Conservation (phyloP, 106 monocot genomes). For the Hemerocallis citrina region DNA sequence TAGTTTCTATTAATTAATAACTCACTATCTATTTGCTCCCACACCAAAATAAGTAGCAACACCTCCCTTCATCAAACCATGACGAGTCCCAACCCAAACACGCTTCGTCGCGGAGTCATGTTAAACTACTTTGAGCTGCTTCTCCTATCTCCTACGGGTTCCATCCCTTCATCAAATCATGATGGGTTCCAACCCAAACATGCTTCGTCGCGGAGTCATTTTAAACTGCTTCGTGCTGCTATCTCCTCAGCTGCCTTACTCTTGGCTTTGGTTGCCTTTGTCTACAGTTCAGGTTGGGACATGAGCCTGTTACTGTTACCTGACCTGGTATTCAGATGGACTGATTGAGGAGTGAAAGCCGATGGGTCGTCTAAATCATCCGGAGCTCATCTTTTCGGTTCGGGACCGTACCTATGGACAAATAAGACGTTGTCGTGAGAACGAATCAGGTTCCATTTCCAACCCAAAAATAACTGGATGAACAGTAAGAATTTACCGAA, state of each 20-base stretch:
- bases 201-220: background rate
- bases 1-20: no score
- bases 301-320: background rate
- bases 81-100: no score
- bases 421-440: conserved; percentile 40
- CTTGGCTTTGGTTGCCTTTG: conserved; percentile 4
- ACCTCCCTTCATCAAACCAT: background rate
- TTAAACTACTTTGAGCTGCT: background rate
- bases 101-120: background rate
- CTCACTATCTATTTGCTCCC: no score
- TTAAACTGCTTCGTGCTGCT: background rate
- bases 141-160: background rate
- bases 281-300: background rate
- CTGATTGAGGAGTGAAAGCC: conserved; percentile 1
- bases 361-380: conserved; percentile 31
- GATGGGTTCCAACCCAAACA: no score
- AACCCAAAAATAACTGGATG: conserved; percentile 45
- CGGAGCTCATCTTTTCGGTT: background rate
- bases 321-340: background rate
- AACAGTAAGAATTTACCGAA: conserved; percentile 28
- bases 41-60: no score
- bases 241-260: background rate
- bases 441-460: conserved; percentile 41
- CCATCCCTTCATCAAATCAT: background rate
- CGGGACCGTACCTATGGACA: conserved; percentile 24